Conservation (phyloP, 108 stramenopile species). For the Fragilariopsis cylindrus region DNA sequence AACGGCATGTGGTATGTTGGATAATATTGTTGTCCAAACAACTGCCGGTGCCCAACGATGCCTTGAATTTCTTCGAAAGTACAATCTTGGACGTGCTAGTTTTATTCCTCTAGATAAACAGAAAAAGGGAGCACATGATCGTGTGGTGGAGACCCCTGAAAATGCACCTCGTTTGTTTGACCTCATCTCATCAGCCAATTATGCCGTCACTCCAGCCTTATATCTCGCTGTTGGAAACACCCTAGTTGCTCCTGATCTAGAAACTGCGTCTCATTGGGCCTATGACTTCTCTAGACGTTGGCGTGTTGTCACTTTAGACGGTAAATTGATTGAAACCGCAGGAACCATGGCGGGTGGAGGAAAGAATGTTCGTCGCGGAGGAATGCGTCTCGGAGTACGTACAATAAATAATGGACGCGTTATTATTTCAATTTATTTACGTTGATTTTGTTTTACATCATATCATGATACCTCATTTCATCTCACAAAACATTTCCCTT, state of each 20-base stretch:
- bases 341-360: conserved; percentile 99
- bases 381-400: conserved; percentile 84
- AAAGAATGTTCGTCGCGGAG: conserved; percentile 71
- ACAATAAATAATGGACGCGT: neutral
- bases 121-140: conserved; percentile 88
- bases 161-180: conserved; percentile 92
- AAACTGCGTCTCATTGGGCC: conserved; percentile 90
- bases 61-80: conserved; percentile 87
- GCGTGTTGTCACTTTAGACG: conserved; percentile 94
- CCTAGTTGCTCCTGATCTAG: conserved; percentile 94
- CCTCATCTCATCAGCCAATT: conserved; percentile 70
- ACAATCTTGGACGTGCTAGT: conserved; percentile 93
- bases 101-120: conserved; percentile 95
- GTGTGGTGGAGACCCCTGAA: conserved; percentile 84
- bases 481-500: conserved; percentile 15
- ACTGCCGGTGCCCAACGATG: conserved; percentile 92
- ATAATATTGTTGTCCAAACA: conserved; percentile 96
- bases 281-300: conserved; percentile 89
- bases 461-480: neutral
- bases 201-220: conserved; percentile 86
- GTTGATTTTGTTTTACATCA: neutral
- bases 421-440: too few species aligned
- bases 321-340: conserved; percentile 95
- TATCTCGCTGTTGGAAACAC: conserved; percentile 95
- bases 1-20: conserved; percentile 92